Evolutionary conservation across 2,329 filamentous ascomycete species (phyloP).

Genomic region (Alternaria brassicicola): DNA sequence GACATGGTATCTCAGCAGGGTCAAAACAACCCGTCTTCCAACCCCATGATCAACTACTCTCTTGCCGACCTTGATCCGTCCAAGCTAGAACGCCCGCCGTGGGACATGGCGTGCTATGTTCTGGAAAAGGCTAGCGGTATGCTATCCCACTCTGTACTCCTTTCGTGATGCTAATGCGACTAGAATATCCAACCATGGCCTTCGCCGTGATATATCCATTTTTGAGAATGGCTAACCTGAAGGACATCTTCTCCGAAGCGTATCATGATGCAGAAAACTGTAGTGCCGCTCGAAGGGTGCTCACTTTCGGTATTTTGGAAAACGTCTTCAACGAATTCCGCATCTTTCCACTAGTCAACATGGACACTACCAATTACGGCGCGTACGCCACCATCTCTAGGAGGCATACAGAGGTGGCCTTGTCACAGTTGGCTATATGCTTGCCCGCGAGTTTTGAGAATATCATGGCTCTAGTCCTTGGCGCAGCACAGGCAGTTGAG

Average conservation of each 20-base stretch:
- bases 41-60: constrained; percentile 30
- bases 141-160: constrained; percentile 18
- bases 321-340: constrained; percentile 40
- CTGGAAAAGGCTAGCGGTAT: constrained; percentile 35
- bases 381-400: constrained; percentile 35
- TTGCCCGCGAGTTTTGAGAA: constrained; percentile 46
- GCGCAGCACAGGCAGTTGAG: constrained; percentile 42
- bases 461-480: constrained; percentile 43
- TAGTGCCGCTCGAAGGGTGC: constrained; percentile 30
- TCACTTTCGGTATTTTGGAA: constrained; percentile 40
- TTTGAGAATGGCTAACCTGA: constrained; percentile 35
- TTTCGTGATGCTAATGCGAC: constrained; percentile 2
- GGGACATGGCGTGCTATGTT: constrained; percentile 32
- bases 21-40: constrained; percentile 22
- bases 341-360: constrained; percentile 19
- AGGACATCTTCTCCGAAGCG: constrained; percentile 33
- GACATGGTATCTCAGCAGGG: constrained; percentile 40
- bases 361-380: constrained; percentile 14
- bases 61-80: constrained; percentile 33
- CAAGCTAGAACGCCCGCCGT: constrained; percentile 42
- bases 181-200: constrained; percentile 41
- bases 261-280: constrained; percentile 29
- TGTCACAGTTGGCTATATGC: constrained; percentile 43
- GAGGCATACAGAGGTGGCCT: constrained; percentile 52
- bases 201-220: constrained; percentile 43